These are phyloP conservation scores for Solanum clarkiae DNA, from an alignment of 257 asterid genomes.

Conservation along the genomic window DNA sequence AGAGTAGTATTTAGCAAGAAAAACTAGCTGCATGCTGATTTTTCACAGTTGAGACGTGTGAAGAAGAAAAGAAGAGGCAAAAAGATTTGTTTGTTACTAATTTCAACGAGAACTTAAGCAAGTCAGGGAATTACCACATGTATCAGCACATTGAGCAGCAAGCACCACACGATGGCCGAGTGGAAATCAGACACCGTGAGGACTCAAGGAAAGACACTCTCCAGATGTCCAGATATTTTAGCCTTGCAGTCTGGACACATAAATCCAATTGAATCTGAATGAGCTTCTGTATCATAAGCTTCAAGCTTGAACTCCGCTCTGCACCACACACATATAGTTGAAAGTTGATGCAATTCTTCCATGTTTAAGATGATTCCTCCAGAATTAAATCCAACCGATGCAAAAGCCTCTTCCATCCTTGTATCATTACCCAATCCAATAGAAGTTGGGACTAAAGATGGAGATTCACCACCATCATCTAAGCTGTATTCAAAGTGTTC, in stretches of 20 bases:
- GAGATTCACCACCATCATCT: conserved; percentile 35
- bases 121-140: background rate
- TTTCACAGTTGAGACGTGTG: background rate
- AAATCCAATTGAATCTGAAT: conserved; percentile 85
- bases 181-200: conserved; percentile 30
- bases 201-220: conserved; percentile 45
- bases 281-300: conserved; percentile 62
- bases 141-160: conserved; percentile 10
- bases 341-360: conserved; percentile 32
- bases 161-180: background rate
- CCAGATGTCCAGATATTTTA: conserved; percentile 77
- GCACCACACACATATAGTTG: conserved; percentile 95
- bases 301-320: conserved; percentile 79
- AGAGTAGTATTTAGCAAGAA: background rate
- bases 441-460: conserved; percentile 41
- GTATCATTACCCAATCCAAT: conserved; percentile 37
- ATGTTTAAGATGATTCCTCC: conserved; percentile 42
- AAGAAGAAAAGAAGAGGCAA: background rate
- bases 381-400: conserved; percentile 46
- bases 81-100: background rate
- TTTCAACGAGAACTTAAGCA: background rate
- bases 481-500: conserved; percentile 56
- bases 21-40: background rate
- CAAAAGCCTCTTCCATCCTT: conserved; percentile 40
- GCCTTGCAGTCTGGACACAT: conserved; percentile 97